These are phyloP conservation scores for Exophiala sp. DNA, from an alignment of 2,329 filamentous ascomycete genomes.

Conservation along the genomic window DNA sequence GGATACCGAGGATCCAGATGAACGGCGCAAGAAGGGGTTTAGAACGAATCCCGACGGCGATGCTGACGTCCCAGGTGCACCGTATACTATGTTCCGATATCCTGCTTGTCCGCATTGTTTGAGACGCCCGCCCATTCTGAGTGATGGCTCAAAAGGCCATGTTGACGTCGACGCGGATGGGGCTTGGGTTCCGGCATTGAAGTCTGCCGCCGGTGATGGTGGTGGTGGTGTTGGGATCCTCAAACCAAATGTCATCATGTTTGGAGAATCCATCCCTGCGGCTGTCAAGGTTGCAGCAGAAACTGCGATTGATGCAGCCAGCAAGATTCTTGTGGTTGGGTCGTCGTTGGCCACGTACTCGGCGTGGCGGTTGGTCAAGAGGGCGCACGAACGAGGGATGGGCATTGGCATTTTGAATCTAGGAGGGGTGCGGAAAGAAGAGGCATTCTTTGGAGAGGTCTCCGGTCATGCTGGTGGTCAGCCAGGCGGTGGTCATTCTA, in stretches of 20 bases:
- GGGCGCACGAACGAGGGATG: constrained; percentile 74
- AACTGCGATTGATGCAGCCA: constrained; percentile 68
- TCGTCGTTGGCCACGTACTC: constrained; percentile 93
- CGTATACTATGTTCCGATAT: constrained; percentile 85
- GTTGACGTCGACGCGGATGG: constrained; percentile 74
- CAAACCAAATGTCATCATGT: constrained; percentile 94
- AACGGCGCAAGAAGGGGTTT: constrained; percentile 62
- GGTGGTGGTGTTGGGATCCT: constrained; percentile 66
- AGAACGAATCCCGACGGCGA: constrained; percentile 92
- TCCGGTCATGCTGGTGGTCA: constrained; percentile 7
- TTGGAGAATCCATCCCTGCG: constrained; percentile 76
- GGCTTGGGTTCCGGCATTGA: constrained; percentile 54
- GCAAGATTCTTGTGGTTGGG: constrained; percentile 70
- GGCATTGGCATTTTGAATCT: constrained; percentile 83
- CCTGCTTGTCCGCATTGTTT: constrained; percentile 81
- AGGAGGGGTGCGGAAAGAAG: constrained; percentile 45
- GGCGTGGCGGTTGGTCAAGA: constrained; percentile 81
- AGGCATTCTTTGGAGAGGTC: constrained; percentile 36
- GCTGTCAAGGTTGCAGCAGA: constrained; percentile 71
- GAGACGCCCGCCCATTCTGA: constrained; percentile 51
- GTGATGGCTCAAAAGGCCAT: constrained; percentile 50
- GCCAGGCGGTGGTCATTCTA: no score
- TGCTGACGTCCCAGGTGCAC: constrained; percentile 78
- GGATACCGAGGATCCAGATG: constrained; percentile 66
- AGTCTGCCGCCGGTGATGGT: constrained; percentile 23